Evolutionary conservation across 441 rosid species (phyloP).

Genomic region (Adansonia gregorii): DNA sequence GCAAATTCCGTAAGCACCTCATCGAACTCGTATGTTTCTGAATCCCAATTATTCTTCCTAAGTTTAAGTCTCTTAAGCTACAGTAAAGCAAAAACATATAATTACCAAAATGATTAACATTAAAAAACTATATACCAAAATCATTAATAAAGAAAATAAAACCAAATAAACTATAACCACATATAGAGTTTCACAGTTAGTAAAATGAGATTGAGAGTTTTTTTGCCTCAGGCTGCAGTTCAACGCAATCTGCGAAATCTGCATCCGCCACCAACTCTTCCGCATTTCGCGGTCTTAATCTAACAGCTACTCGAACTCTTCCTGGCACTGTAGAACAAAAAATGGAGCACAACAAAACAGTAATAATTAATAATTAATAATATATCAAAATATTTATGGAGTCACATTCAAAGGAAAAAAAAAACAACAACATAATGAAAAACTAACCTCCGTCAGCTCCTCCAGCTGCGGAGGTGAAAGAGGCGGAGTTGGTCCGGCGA

Average conservation of each 20-base stretch:
- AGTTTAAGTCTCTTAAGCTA: constrained; percentile 91
- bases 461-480: constrained; percentile 32
- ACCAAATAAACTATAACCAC: neutral
- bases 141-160: constrained; percentile 2
- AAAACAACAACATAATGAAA: neutral
- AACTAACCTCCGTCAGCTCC: constrained; percentile 64
- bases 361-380: neutral
- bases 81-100: neutral
- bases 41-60: constrained; percentile 92
- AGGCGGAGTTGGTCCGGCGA: constrained; percentile 67
- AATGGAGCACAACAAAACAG: neutral
- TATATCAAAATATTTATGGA: neutral
- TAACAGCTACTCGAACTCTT: constrained; percentile 91
- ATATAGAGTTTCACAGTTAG: neutral
- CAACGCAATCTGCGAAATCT: constrained; percentile 96
- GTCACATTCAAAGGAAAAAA: neutral
- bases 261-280: constrained; percentile 86
- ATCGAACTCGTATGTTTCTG: constrained; percentile 92
- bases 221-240: constrained; percentile 82
- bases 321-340: constrained; percentile 62
- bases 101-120: constrained; percentile 15
- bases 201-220: constrained; percentile 19
- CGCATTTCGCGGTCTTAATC: constrained; percentile 81
- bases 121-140: neutral
- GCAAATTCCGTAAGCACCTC: constrained; percentile 91